These are phyloP conservation scores for Picochlorum costavermella DNA, from an alignment of 139 green algal genomes.

Conservation along the genomic window DNA sequence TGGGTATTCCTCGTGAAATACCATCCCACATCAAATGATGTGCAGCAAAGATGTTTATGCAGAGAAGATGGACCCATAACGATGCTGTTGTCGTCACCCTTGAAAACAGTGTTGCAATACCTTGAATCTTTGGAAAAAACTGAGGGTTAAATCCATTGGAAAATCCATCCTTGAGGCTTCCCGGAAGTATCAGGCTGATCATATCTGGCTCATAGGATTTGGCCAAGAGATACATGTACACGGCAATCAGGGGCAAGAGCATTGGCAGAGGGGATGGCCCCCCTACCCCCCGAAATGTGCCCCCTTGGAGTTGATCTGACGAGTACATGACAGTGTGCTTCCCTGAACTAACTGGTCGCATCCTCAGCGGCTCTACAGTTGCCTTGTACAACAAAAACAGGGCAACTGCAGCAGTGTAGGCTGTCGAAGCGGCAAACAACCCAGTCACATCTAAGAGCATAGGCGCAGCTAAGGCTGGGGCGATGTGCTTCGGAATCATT, in stretches of 20 bases:
- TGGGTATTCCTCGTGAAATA: neutral
- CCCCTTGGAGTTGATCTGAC: neutral
- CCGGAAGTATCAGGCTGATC: slow-evolving; percentile 55
- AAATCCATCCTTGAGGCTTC: slow-evolving; percentile 48
- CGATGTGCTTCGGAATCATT: too few species aligned
- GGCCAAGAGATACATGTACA: slow-evolving; percentile 45
- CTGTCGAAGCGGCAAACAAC: neutral
- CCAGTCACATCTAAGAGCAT: too few species aligned
- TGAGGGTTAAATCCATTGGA: slow-evolving; percentile 56
- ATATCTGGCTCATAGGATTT: slow-evolving; percentile 60
- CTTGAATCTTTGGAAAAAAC: slow-evolving; percentile 56
- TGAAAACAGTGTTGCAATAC: slow-evolving; percentile 53
- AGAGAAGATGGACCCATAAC: slow-evolving; percentile 53
- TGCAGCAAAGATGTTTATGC: slow-evolving; percentile 60
- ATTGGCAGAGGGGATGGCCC: neutral
- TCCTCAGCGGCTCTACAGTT: neutral
- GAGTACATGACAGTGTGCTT: slow-evolving; percentile 15
- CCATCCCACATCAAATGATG: slow-evolving; percentile 28
- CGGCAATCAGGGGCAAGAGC: slow-evolving; percentile 32
- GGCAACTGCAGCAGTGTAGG: neutral
- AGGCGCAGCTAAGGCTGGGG: too few species aligned
- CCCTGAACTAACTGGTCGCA: neutral
- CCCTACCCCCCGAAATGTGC: neutral
- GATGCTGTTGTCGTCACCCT: slow-evolving; percentile 46
- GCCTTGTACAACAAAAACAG: neutral